Evolutionary conservation across 2,329 filamentous ascomycete species (phyloP).

Genomic region (Aspergillus udagawae): DNA sequence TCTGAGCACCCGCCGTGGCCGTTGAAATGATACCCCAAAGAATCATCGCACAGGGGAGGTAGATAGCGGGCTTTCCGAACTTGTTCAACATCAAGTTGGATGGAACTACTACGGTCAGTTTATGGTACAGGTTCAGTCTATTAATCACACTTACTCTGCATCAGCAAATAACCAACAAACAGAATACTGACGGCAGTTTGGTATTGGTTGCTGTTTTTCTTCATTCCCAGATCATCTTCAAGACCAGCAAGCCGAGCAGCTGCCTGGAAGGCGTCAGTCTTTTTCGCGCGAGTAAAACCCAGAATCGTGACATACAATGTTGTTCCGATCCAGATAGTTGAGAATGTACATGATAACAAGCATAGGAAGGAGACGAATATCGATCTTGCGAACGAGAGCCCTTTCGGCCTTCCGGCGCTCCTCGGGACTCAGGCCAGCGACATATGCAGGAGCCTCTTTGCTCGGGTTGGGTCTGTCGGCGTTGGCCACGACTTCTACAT

Average conservation of each 20-base stretch:
- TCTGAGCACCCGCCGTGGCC: slow-evolving; percentile 34
- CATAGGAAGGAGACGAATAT: slow-evolving; percentile 63
- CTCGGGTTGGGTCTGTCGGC: slow-evolving; percentile 21
- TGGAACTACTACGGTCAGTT: slow-evolving; percentile 31
- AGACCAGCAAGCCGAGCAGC: slow-evolving; percentile 45
- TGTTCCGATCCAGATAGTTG: slow-evolving; percentile 65
- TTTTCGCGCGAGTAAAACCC: not conserved
- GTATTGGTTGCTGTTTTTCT: slow-evolving; percentile 34
- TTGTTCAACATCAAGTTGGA: slow-evolving; percentile 51
- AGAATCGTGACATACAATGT: slow-evolving; percentile 44
- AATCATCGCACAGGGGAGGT: slow-evolving; percentile 53
- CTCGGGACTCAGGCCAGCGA: slow-evolving; percentile 46
- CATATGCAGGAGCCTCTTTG: slow-evolving; percentile 29
- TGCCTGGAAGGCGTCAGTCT: slow-evolving; percentile 13
- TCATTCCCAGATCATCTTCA: slow-evolving; percentile 44
- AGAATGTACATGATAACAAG: slow-evolving; percentile 72
- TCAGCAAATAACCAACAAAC: slow-evolving; percentile 60
- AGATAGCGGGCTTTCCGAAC: slow-evolving; percentile 48
- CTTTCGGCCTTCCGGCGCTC: slow-evolving; percentile 53
- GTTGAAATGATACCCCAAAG: slow-evolving; percentile 61
- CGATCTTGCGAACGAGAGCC: slow-evolving; percentile 65
- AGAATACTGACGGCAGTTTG: slow-evolving; percentile 44
- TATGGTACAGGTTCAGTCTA: not conserved
- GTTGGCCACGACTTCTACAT: slow-evolving; percentile 23
- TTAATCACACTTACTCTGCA: slow-evolving; percentile 45